A percentile compares a stretch with the other conserved stretches of the same genome.
phyloP scores from a whole-genome alignment of 2,329 filamentous ascomycete genomes.

The Acrodontium crateriforme region DNA sequence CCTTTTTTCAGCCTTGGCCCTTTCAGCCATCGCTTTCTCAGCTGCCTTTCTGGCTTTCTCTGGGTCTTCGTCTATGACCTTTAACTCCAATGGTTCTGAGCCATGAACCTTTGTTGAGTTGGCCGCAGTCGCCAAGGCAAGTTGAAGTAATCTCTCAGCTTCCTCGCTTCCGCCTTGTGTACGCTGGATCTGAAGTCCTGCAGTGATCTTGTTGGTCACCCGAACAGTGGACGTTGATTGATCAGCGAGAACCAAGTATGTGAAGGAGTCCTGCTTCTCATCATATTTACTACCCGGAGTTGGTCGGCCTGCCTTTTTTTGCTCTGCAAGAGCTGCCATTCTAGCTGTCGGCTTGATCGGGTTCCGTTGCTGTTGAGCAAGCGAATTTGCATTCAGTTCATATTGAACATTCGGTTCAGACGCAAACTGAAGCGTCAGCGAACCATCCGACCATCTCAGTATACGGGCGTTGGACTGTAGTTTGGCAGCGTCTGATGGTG shows the following conservation, averaged over 20 bases:
- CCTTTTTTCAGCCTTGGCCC: slow-evolving; percentile 39
- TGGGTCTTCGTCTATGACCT: slow-evolving; percentile 58
- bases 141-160: slow-evolving; percentile 54
- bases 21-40: slow-evolving; percentile 49
- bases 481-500: slow-evolving; percentile 48
- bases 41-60: slow-evolving; percentile 62
- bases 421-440: slow-evolving; percentile 60
- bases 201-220: slow-evolving; percentile 61
- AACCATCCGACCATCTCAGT: slow-evolving; percentile 68
- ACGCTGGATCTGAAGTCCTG: slow-evolving; percentile 55
- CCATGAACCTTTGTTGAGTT: slow-evolving; percentile 37
- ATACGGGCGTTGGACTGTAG: slow-evolving; percentile 64
- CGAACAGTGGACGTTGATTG: slow-evolving; percentile 54
- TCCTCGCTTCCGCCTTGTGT: slow-evolving; percentile 57
- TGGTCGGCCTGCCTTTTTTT: no score
- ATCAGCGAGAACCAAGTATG: slow-evolving; percentile 61
- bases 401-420: slow-evolving; percentile 55
- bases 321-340: slow-evolving; percentile 4
- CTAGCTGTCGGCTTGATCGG: slow-evolving; percentile 35
- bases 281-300: slow-evolving; percentile 44
- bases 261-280: slow-evolving; percentile 57
- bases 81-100: slow-evolving; percentile 47
- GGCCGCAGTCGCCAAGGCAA: slow-evolving; percentile 50
- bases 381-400: slow-evolving; percentile 55
- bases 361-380: slow-evolving; percentile 46